Conservation (phyloP, 441 rosid species). For the Corymbia citriodora region DNA sequence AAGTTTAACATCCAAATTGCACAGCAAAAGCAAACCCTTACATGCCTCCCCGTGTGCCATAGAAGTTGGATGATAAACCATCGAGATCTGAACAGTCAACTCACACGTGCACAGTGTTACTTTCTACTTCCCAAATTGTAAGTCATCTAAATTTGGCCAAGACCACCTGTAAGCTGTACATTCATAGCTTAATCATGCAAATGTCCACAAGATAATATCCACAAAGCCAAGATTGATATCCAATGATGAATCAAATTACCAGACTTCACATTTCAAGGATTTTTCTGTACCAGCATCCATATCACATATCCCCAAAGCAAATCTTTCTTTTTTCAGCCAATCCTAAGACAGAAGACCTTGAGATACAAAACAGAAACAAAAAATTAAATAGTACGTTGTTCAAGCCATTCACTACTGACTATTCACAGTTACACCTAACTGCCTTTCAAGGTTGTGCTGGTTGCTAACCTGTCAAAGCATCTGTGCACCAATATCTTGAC, state of each 20-base stretch:
- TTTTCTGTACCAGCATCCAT: no score
- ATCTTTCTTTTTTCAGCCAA: no score
- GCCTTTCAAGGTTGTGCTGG: not conserved
- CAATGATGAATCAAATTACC: no score
- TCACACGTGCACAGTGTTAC: not conserved
- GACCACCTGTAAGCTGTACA: not conserved
- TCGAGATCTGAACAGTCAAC: not conserved
- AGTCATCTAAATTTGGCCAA: not conserved
- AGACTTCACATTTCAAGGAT: no score
- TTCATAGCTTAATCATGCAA: not conserved
- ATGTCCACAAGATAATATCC: not conserved
- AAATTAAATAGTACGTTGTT: not conserved
- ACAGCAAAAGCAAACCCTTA: not conserved
- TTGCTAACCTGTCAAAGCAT: constrained; percentile 5
- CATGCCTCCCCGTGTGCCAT: not conserved
- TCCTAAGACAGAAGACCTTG: no score
- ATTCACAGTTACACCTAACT: not conserved
- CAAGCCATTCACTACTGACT: not conserved
- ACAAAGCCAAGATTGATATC: not conserved
- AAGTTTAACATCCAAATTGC: not conserved
- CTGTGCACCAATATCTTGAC: not conserved
- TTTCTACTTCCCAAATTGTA: not conserved
- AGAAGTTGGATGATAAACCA: not conserved
- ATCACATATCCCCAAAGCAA: no score
- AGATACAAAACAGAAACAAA: no score